Conservation (phyloP, 148 eudicot species). For the Camellia granthamiana region DNA sequence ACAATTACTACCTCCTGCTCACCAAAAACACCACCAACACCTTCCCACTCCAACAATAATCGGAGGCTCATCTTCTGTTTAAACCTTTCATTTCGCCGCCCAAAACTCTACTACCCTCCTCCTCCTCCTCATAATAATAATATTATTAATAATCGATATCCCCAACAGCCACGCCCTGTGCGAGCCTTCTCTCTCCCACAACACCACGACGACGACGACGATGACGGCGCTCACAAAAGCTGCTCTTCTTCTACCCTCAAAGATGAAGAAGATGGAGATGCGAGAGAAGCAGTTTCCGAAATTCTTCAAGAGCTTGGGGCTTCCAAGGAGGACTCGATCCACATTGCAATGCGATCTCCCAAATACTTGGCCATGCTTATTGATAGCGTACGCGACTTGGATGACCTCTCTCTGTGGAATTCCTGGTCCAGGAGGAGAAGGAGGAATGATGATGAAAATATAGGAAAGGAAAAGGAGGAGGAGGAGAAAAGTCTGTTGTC, state of each 20-base stretch:
- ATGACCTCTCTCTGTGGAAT: slow-evolving; percentile 44
- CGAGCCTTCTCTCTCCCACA: background rate
- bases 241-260: background rate
- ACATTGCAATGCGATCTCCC: slow-evolving; percentile 44
- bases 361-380: slow-evolving; percentile 58
- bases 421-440: slow-evolving; percentile 22
- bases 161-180: background rate
- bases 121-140: background rate
- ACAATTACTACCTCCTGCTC: no score
- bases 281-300: slow-evolving; percentile 35
- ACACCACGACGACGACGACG: background rate
- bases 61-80: background rate
- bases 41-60: background rate
- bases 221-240: background rate
- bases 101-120: background rate
- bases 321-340: slow-evolving; percentile 26
- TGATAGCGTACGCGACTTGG: slow-evolving; percentile 57
- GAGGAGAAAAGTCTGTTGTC: slow-evolving; percentile 10
- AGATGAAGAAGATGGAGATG: slow-evolving; percentile 8
- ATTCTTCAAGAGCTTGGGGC: slow-evolving; percentile 47
- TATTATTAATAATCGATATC: background rate
- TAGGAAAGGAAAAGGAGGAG: background rate
- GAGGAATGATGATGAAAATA: no score
- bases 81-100: background rate
- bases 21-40: background rate